These are phyloP conservation scores for Metschnikowia rubicola DNA, from an alignment of 805 yeast species.

Conservation along the genomic window DNA sequence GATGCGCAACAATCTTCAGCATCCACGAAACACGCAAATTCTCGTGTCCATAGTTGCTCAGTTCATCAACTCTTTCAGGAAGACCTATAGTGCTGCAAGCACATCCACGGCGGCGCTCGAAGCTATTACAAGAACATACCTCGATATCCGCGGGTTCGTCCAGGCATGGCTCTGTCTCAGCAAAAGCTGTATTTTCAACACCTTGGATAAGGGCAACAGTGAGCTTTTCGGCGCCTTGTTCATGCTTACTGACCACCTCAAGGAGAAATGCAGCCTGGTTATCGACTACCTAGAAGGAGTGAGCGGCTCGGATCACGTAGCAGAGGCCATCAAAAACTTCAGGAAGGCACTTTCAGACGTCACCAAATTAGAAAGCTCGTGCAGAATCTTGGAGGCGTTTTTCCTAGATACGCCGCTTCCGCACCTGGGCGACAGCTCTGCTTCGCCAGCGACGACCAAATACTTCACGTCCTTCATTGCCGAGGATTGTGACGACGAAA, in stretches of 20 bases:
- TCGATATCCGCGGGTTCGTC: slow-evolving; percentile 3
- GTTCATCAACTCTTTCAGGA: slow-evolving; percentile 2
- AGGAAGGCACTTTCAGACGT: neutral
- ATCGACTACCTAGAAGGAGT: slow-evolving; percentile 2
- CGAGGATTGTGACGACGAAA: slow-evolving; percentile 2
- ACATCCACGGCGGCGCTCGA: slow-evolving; percentile 17
- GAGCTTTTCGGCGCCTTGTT: slow-evolving; percentile 23
- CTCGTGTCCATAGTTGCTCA: slow-evolving; percentile 9
- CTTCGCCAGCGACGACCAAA: neutral
- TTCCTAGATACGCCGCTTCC: slow-evolving; percentile 13
- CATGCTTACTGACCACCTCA: slow-evolving; percentile 8
- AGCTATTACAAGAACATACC: slow-evolving; percentile 1
- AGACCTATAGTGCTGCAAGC: neutral
- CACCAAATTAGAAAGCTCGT: neutral
- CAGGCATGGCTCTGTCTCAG: slow-evolving; percentile 15
- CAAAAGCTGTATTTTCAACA: slow-evolving; percentile 13
- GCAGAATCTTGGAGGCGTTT: slow-evolving; percentile 9
- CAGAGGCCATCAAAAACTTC: slow-evolving; percentile 1
- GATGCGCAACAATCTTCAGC: slow-evolving; percentile 11
- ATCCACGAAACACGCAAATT: slow-evolving; percentile 14
- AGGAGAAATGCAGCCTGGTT: slow-evolving; percentile 4
- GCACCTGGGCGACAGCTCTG: neutral
- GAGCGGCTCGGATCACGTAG: neutral
- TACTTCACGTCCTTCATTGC: slow-evolving; percentile 6
- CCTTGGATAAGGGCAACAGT: slow-evolving; percentile 21